Conservation (phyloP, 2,329 filamentous ascomycete species). For the Colletotrichum viniferum region DNA sequence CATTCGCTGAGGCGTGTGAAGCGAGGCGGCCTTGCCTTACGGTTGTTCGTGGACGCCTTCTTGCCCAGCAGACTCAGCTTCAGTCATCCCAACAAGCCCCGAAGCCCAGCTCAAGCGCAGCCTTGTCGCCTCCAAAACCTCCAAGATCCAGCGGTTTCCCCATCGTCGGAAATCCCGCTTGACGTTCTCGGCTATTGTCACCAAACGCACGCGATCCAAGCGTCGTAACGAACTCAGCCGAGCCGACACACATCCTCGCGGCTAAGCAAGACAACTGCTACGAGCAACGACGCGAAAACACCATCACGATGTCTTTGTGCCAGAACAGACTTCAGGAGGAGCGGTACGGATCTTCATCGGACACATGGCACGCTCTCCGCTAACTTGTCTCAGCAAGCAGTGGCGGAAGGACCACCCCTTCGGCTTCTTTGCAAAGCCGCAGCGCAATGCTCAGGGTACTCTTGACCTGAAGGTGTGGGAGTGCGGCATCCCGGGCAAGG, state of each 20-base stretch:
- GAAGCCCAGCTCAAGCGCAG: neutral
- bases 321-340: constrained; percentile 88
- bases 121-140: neutral
- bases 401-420: constrained; percentile 98
- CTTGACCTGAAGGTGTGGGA: constrained; percentile 97
- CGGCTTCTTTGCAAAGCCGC: constrained; percentile 92
- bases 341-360: constrained; percentile 60
- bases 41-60: neutral
- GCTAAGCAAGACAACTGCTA: neutral
- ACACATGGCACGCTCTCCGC: constrained; percentile 6
- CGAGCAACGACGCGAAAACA: neutral
- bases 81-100: neutral
- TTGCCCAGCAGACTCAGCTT: neutral
- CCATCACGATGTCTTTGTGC: constrained; percentile 77
- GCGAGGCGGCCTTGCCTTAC: neutral
- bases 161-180: neutral
- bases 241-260: neutral
- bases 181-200: neutral
- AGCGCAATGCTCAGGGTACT: constrained; percentile 74
- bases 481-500: constrained; percentile 93
- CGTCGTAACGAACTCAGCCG: neutral
- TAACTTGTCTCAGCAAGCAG: constrained; percentile 71
- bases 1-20: constrained; percentile 7
- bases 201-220: neutral
- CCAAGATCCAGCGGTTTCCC: neutral